A percentile compares a stretch with the other conserved stretches of the same genome.
phyloP scores from a whole-genome alignment of 1,139 yeast species.

The Debaryomyces nepalensis region DNA sequence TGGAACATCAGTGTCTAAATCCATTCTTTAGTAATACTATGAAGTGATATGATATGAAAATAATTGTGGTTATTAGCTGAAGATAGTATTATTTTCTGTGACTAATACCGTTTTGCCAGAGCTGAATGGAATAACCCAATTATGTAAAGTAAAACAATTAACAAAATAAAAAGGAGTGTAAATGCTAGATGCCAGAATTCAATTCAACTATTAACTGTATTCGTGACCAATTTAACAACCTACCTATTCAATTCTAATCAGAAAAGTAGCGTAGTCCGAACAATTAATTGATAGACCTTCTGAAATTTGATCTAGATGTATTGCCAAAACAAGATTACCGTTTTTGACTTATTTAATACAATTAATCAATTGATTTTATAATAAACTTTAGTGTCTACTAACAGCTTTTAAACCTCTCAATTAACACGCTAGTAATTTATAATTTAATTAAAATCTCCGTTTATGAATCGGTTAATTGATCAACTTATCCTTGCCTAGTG shows the following conservation, averaged over 20 bases:
- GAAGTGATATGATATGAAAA: conserved; percentile 7
- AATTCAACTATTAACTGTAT: background rate
- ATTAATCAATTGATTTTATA: conserved; percentile 9
- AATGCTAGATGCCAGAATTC: conserved; percentile 10
- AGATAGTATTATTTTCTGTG: background rate
- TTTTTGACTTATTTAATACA: conserved; percentile 7
- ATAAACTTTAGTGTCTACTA: background rate
- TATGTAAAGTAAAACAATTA: conserved; percentile 7
- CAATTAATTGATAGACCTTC: conserved; percentile 6
- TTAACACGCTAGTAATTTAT: background rate
- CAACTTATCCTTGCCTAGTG: conserved; percentile 8
- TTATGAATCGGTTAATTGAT: background rate
- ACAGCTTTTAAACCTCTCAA: background rate
- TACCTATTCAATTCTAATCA: conserved; percentile 2
- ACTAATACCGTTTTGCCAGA: background rate
- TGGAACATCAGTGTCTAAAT: conserved; percentile 69
- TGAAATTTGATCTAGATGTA: conserved; percentile 7
- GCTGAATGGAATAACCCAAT: conserved; percentile 1
- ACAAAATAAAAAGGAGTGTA: conserved; percentile 5
- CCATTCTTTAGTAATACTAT: conserved; percentile 41
- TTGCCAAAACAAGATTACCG: conserved; percentile 8
- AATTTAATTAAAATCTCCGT: conserved; percentile 7
- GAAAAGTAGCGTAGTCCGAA: conserved; percentile 2
- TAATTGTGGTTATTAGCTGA: conserved; percentile 1
- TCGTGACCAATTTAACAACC: conserved; percentile 4